Conservation (phyloP, 495 filamentous ascomycete species). For the Beverwykella pulmonaria region DNA sequence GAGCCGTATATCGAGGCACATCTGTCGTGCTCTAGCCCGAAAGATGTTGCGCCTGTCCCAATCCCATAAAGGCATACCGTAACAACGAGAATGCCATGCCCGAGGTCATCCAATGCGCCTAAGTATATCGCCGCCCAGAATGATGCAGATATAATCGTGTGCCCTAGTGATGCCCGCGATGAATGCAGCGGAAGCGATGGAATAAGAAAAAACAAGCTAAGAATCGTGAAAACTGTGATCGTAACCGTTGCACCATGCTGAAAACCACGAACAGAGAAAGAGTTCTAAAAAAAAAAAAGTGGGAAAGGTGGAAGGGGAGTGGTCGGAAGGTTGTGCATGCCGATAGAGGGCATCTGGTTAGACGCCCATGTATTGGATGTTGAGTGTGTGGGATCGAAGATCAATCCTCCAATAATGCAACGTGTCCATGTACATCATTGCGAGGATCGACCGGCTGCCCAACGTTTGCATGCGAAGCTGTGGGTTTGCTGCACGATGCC, state of each 20-base stretch:
- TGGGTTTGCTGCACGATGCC: background rate
- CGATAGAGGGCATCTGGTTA: background rate
- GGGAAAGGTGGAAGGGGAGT: background rate
- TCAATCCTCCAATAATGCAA: background rate
- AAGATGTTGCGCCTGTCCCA: conserved; percentile 2
- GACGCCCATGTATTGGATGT: too few species aligned
- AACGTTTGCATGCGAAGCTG: too few species aligned
- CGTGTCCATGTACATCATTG: conserved; percentile 2
- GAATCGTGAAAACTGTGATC: conserved; percentile 26
- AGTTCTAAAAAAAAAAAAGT: background rate
- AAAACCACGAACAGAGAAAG: background rate
- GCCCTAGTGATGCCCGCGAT: conserved; percentile 9
- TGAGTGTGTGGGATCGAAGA: background rate
- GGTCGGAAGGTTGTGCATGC: background rate
- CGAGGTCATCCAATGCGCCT: conserved; percentile 5
- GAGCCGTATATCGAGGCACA: background rate
- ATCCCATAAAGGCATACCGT: background rate
- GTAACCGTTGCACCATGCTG: conserved; percentile 32
- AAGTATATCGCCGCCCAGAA: background rate
- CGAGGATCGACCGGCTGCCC: background rate
- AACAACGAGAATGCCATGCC: background rate
- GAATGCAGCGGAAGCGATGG: conserved; percentile 20
- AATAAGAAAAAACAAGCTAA: conserved; percentile 3
- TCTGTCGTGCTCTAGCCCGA: background rate
- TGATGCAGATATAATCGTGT: background rate